These are phyloP conservation scores for Laguncularia racemosa DNA, from an alignment of 345 rosid species.

Conservation along the genomic window DNA sequence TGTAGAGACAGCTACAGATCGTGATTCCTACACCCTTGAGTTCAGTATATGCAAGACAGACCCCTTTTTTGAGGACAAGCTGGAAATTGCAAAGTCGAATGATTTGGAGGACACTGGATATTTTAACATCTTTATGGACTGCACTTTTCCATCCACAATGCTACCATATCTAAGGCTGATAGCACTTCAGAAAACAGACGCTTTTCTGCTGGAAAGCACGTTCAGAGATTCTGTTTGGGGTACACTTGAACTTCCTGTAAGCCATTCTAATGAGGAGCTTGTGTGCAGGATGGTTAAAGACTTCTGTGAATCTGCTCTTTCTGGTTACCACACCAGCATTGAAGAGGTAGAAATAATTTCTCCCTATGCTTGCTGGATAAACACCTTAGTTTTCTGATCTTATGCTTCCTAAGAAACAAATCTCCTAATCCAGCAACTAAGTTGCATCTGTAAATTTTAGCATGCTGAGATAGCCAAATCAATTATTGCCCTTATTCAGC, in stretches of 20 bases:
- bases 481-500: neutral
- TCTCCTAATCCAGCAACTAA: too few relatives aligned
- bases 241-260: conserved; percentile 7
- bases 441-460: neutral
- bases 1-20: conserved; percentile 9
- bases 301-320: conserved; percentile 16
- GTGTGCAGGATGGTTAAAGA: conserved; percentile 13
- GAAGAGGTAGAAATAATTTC: conserved; percentile 11
- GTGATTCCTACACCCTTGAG: conserved; percentile 8
- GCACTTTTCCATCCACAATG: conserved; percentile 8
- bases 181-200: conserved; percentile 13
- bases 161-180: conserved; percentile 16
- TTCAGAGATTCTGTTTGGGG: conserved; percentile 15
- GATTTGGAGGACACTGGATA: conserved; percentile 11
- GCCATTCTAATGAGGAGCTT: conserved; percentile 12
- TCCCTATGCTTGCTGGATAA: neutral
- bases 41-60: conserved; percentile 13
- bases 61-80: conserved; percentile 12
- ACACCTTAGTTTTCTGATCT: too few relatives aligned
- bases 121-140: conserved; percentile 14
- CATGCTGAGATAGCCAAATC: neutral
- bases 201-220: conserved; percentile 14
- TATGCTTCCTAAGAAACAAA: too few relatives aligned
- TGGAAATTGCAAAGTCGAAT: conserved; percentile 8
- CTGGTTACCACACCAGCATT: conserved; percentile 14